Conservation (phyloP, 768 basidiomycete genomes). For the Kwoniella dejecticola region DNA sequence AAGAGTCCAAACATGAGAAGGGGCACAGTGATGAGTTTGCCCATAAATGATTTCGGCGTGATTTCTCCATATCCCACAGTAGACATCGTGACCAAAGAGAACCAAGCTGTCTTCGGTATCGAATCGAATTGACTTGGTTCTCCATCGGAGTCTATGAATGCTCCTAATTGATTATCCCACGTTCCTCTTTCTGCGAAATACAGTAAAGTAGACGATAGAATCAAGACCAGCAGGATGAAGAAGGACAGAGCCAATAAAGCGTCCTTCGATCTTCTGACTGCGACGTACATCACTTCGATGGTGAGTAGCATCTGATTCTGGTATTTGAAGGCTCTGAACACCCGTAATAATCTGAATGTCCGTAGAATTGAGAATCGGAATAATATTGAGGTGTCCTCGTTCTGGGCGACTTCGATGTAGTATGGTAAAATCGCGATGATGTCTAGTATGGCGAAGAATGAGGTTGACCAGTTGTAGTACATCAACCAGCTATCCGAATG, state of each 20-base stretch:
- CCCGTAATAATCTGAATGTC: slow-evolving; percentile 83
- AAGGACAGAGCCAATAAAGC: slow-evolving; percentile 83
- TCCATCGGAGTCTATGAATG: slow-evolving; percentile 82
- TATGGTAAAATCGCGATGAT: slow-evolving; percentile 83
- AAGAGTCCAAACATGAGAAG: slow-evolving; percentile 84
- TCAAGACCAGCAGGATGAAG: slow-evolving; percentile 82
- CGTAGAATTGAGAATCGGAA: slow-evolving; percentile 89
- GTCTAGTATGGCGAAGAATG: slow-evolving; percentile 79
- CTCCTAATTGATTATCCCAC: slow-evolving; percentile 78
- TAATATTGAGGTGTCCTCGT: slow-evolving; percentile 82
- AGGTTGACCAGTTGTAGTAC: slow-evolving; percentile 57
- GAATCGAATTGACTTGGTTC: slow-evolving; percentile 59
- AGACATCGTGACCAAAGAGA: slow-evolving; percentile 65
- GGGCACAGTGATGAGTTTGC: slow-evolving; percentile 79
- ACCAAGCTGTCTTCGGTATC: slow-evolving; percentile 79
- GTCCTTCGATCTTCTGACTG: slow-evolving; percentile 80
- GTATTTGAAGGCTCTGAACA: slow-evolving; percentile 85
- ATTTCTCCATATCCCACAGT: slow-evolving; percentile 93
- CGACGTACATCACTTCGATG: slow-evolving; percentile 75
- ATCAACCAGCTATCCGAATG: slow-evolving; percentile 70
- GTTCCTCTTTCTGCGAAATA: slow-evolving; percentile 89
- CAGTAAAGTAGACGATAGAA: slow-evolving; percentile 84
- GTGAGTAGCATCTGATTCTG: slow-evolving; percentile 59
- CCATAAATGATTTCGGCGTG: slow-evolving; percentile 82
- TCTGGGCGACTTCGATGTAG: slow-evolving; percentile 79